Evolutionary conservation across 2,329 filamentous ascomycete genomes (phyloP).

Genomic region (Diaporthe citri): DNA sequence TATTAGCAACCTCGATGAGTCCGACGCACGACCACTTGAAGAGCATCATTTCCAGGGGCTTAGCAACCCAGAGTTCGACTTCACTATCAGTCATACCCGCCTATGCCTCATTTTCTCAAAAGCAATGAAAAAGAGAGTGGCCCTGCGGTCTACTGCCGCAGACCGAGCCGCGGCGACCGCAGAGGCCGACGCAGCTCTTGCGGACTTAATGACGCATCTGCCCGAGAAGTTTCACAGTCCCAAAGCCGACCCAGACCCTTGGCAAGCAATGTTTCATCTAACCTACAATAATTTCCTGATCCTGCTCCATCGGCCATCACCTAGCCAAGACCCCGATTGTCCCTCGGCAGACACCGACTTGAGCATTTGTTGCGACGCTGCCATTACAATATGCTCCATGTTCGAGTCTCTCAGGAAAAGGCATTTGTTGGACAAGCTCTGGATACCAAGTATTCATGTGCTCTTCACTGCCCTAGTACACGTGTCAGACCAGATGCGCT

Average conservation of each 20-base stretch:
- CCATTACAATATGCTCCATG: not conserved
- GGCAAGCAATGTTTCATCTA: not conserved
- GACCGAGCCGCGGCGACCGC: not conserved
- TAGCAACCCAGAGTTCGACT: not conserved
- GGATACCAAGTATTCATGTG: not conserved
- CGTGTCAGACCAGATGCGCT: not conserved
- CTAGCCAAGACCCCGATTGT: not conserved
- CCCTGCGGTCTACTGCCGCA: not conserved
- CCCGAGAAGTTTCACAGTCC: not conserved
- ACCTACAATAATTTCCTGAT: constrained; percentile 11
- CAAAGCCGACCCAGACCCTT: not conserved
- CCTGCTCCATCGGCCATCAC: constrained; percentile 14
- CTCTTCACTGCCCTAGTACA: constrained; percentile 10
- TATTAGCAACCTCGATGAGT: constrained; percentile 13
- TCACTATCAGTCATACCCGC: not conserved
- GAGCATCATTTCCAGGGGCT: not conserved
- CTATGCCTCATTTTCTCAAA: constrained; percentile 9
- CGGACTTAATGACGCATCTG: not conserved
- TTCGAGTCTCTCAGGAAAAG: not conserved
- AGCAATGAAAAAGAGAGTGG: not conserved
- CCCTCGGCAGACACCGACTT: constrained; percentile 4
- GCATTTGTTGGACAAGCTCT: not conserved
- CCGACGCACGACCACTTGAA: not conserved
- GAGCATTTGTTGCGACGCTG: constrained; percentile 9
- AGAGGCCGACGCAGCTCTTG: constrained; percentile 7